Evolutionary conservation across 495 filamentous ascomycete genomes (phyloP).

Genomic region (Penicillium cataractarum): DNA sequence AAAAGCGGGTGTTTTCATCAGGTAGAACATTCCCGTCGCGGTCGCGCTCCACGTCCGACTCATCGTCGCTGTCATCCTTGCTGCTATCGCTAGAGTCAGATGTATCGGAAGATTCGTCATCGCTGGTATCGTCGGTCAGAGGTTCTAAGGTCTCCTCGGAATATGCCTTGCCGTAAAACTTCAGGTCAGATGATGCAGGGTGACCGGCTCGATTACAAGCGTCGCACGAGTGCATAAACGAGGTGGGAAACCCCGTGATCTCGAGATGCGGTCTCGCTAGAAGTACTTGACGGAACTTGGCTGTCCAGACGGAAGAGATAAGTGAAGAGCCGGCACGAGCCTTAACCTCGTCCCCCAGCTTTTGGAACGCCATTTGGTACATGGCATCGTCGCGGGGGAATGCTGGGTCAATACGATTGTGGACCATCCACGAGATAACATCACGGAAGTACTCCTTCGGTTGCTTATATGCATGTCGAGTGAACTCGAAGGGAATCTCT

Average conservation of each 20-base stretch:
- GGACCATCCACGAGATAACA: constrained; percentile 82
- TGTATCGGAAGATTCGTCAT: neutral
- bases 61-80: constrained; percentile 29
- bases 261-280: constrained; percentile 62
- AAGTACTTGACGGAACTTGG: constrained; percentile 65
- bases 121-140: constrained; percentile 48
- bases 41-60: constrained; percentile 24
- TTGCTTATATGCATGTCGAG: constrained; percentile 64
- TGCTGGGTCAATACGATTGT: constrained; percentile 73
- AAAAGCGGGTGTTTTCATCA: constrained; percentile 42
- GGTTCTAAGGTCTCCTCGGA: constrained; percentile 68
- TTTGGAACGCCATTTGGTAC: constrained; percentile 72
- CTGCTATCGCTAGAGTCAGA: constrained; percentile 36
- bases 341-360: constrained; percentile 72
- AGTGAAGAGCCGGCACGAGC: constrained; percentile 73
- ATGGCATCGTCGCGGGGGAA: constrained; percentile 67
- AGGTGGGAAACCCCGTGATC: constrained; percentile 37
- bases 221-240: constrained; percentile 60
- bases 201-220: constrained; percentile 76
- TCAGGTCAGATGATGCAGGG: constrained; percentile 63
- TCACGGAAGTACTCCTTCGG: constrained; percentile 77
- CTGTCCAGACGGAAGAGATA: constrained; percentile 72
- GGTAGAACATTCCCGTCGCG: constrained; percentile 40
- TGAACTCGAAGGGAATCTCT: constrained; percentile 74
- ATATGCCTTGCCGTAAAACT: constrained; percentile 72